Evolutionary conservation across 345 rosid species (phyloP), one percentile per base, ranked within the genome.

Genomic region (Pistacia atlantica): DNA sequence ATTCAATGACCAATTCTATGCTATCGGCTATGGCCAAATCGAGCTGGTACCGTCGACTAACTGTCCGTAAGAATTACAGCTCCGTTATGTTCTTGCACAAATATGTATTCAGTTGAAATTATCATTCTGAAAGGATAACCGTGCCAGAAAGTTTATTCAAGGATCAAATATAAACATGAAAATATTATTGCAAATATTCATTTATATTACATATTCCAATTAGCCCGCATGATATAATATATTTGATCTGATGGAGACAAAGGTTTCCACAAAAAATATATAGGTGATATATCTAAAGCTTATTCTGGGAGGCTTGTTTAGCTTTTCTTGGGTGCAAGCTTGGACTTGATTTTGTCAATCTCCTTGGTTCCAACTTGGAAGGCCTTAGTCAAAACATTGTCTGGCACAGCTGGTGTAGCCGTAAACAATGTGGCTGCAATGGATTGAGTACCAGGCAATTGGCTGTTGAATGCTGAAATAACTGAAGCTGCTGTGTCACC

Each of bases 331-430:
- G 83, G 82, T 0, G 92, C 85, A 4, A 90, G 87, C 60, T 69
- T 90, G 81, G 64, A 67, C 72, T 83, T 89, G 66, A 90, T 90
- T 79, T 89, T 86, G 7, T 86, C 75, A 58, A 89, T 75, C 83
- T 84, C 89, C 71, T 89, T 89, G 75, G 87, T 72, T 14, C 90
- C 95, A 69, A 91, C 76, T 38, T 88, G 95, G 66, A 89, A 91
- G 45, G 91, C 85, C 79, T 84, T 89, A 2, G 90, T 81, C 87
- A 91, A 76, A 35, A 91, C 93, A 73, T 82, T 61, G 56, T 91
- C 88, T 0, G 91, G 95, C 78, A 91, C 83, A 0, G 87, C 67
- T 1, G 95, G 91, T 1, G 86, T 86, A 0, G 89, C 75, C 2
- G 83, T 37, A 45, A 89, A 89, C 79, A 89, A 76, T 0, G 89